A percentile compares a stretch with the other conserved stretches of the same genome.
phyloP scores from a whole-genome alignment of 164 flowering plant genomes.

The Malania oleifera region DNA sequence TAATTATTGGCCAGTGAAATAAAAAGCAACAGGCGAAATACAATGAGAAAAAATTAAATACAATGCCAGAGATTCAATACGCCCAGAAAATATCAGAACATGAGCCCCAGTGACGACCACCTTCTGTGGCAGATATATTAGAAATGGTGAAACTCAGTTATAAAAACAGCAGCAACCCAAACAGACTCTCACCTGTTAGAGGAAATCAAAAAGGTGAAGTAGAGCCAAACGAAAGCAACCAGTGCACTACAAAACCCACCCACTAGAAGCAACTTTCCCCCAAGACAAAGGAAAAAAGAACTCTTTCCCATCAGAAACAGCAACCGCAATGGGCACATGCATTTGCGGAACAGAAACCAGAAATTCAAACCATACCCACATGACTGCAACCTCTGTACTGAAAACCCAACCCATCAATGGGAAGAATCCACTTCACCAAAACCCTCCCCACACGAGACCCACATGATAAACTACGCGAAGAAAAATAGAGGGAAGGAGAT shows the following conservation, averaged over 20 bases:
- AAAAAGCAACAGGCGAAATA: no score
- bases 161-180: not conserved
- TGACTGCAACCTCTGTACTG: not conserved
- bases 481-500: no score
- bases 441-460: not conserved
- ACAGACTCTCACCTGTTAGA: no score
- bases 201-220: no score
- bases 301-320: not conserved
- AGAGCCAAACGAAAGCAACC: conserved; percentile 12
- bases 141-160: not conserved
- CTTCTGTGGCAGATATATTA: not conserved
- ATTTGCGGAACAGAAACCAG: not conserved
- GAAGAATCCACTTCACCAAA: conserved; percentile 11
- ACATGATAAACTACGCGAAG: not conserved
- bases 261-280: no score
- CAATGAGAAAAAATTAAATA: not conserved
- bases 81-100: not conserved
- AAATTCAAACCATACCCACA: not conserved
- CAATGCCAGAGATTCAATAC: not conserved
- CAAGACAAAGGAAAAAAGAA: no score
- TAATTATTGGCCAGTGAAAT: not conserved
- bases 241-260: not conserved
- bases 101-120: not conserved
- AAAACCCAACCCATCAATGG: conserved; percentile 10
- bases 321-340: not conserved